phyloP scores from a whole-genome alignment of 805 yeast genomes.

The Candida multigemmis region DNA sequence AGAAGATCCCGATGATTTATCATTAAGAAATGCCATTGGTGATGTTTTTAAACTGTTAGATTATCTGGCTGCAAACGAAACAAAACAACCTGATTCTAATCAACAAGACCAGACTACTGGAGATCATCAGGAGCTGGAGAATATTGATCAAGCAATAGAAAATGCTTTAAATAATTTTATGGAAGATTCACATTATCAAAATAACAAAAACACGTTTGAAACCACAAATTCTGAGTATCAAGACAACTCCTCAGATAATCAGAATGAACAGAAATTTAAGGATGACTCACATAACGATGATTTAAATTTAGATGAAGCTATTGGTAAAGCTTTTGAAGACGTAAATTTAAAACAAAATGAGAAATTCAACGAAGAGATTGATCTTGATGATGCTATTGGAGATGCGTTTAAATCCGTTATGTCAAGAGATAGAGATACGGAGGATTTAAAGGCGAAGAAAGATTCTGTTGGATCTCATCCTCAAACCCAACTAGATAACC shows the following conservation, averaged over 20 bases:
- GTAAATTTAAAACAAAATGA: conserved; percentile 5
- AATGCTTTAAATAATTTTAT: no score
- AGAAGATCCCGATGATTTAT: conserved; percentile 8
- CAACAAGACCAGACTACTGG: background rate
- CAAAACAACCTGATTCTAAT: conserved; percentile 1
- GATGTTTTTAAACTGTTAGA: conserved; percentile 27
- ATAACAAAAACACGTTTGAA: no score
- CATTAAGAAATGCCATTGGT: conserved; percentile 27
- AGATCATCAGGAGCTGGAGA: background rate
- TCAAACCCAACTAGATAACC: conserved; percentile 2
- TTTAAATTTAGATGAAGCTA: conserved; percentile 8
- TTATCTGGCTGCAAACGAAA: conserved; percentile 3
- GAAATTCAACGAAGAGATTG: conserved; percentile 6
- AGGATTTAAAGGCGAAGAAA: no score
- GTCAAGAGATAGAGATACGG: no score
- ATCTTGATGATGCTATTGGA: conserved; percentile 17
- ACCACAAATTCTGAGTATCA: no score
- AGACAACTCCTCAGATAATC: no score
- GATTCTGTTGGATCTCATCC: conserved; percentile 1
- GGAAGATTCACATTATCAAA: no score
- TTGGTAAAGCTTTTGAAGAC: conserved; percentile 12
- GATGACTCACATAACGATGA: no score
- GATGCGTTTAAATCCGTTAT: conserved; percentile 24
- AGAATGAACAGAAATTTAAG: no score
- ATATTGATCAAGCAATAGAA: no score